phyloP scores from a whole-genome alignment of 768 basidiomycete species.

The Mycena chlorophos region DNA sequence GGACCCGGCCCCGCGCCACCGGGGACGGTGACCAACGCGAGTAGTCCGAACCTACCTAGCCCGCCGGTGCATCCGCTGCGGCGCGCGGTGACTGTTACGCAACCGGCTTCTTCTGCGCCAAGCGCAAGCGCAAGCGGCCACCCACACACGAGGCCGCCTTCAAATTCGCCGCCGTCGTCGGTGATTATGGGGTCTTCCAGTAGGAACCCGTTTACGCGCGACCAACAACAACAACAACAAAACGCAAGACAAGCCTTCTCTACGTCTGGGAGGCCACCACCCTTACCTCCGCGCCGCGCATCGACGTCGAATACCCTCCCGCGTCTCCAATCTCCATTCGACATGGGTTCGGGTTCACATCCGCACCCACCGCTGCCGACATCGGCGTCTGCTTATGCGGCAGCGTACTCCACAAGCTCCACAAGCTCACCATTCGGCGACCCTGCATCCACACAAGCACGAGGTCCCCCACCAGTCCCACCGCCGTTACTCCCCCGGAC shows the following conservation, averaged over 20 bases:
- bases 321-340: neutral
- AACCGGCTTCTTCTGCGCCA: no score
- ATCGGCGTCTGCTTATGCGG: neutral
- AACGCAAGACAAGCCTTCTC: neutral
- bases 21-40: neutral
- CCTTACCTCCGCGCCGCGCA: neutral
- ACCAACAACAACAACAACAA: neutral
- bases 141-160: no score
- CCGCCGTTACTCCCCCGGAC: neutral
- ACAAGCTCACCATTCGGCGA: neutral
- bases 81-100: constrained; percentile 3
- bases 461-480: no score
- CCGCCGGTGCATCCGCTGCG: constrained; percentile 16
- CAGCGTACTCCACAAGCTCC: neutral
- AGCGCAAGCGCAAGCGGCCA: no score
- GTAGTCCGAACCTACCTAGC: neutral
- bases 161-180: neutral
- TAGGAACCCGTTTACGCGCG: neutral
- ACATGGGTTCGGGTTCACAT: neutral
- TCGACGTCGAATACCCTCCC: neutral
- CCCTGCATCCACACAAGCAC: no score
- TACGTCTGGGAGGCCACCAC: neutral
- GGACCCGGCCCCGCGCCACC: no score
- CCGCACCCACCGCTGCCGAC: neutral
- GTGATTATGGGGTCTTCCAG: neutral